Percentiles rank a stretch among this genome's conserved stretches.
phyloP scores from a whole-genome alignment of 352 stramenopile genomes.

The Aphanomyces stellatus region DNA sequence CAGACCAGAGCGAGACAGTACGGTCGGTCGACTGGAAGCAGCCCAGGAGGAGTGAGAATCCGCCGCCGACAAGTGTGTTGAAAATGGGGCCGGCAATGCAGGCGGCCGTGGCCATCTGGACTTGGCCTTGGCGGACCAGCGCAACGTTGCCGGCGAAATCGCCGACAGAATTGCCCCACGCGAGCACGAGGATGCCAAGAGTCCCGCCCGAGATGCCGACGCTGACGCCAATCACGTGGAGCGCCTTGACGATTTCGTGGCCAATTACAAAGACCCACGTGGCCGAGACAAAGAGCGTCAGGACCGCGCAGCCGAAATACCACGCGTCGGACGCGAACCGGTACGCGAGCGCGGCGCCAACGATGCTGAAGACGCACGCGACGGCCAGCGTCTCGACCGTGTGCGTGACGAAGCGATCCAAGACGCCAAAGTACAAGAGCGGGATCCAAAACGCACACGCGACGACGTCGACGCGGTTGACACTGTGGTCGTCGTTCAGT shows the following conservation, averaged over 20 bases:
- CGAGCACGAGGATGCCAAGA: conserved; percentile 81
- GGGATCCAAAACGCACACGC: conserved; percentile 3
- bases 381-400: neutral
- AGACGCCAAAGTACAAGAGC: neutral
- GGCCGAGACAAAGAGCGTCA: neutral
- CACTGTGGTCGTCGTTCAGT: conserved; percentile 36
- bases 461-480: neutral
- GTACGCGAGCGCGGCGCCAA: neutral
- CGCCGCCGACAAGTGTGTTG: conserved; percentile 30
- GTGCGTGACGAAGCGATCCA: neutral
- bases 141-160: conserved; percentile 83
- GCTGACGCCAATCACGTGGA: conserved; percentile 50
- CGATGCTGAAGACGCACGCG: neutral
- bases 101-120: conserved; percentile 42
- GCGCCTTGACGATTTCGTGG: conserved; percentile 17
- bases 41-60: conserved; percentile 21
- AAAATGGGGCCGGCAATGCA: conserved; percentile 34
- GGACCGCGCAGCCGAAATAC: neutral
- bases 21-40: conserved; percentile 15
- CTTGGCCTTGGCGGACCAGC: conserved; percentile 72
- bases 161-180: conserved; percentile 82
- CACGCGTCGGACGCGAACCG: neutral
- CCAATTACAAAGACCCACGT: conserved; percentile 18
- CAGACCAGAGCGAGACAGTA: conserved; percentile 17
- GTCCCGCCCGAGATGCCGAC: conserved; percentile 53